Evolutionary conservation across 2,329 filamentous ascomycete genomes (phyloP).

Genomic region (Aspergillus vadensis): DNA sequence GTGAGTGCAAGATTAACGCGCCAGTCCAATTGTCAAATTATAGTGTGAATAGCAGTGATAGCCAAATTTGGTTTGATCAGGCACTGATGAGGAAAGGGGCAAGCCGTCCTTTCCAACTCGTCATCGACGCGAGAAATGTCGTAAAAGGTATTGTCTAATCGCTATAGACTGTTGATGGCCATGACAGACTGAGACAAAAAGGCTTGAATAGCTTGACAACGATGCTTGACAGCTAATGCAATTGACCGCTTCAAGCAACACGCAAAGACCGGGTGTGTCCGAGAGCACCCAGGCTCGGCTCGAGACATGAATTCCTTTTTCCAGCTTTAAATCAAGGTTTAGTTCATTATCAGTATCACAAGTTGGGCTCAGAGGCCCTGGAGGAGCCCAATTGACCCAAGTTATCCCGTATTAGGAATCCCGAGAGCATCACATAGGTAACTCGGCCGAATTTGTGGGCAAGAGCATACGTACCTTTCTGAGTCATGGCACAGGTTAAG

Average conservation of each 20-base stretch:
- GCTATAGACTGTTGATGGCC: not conserved
- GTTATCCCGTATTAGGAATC: not conserved
- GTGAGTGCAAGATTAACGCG: too few relatives aligned
- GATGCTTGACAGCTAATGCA: not conserved
- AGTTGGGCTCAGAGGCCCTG: not conserved
- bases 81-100: not conserved
- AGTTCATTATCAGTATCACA: too few relatives aligned
- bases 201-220: not conserved
- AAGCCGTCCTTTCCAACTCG: not conserved
- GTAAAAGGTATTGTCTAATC: not conserved
- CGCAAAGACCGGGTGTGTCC: not conserved
- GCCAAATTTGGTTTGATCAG: too few relatives aligned
- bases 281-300: not conserved
- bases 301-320: not conserved
- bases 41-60: too few relatives aligned
- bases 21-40: too few relatives aligned
- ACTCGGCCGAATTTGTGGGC: not conserved
- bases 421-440: not conserved
- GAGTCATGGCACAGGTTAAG: not conserved
- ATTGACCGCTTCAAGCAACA: not conserved
- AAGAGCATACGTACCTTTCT: not conserved
- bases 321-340: not conserved
- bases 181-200: not conserved
- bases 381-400: not conserved
- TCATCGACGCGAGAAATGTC: not conserved